Conservation (phyloP, 306 rosid species). For the Carpinus fangiana region DNA sequence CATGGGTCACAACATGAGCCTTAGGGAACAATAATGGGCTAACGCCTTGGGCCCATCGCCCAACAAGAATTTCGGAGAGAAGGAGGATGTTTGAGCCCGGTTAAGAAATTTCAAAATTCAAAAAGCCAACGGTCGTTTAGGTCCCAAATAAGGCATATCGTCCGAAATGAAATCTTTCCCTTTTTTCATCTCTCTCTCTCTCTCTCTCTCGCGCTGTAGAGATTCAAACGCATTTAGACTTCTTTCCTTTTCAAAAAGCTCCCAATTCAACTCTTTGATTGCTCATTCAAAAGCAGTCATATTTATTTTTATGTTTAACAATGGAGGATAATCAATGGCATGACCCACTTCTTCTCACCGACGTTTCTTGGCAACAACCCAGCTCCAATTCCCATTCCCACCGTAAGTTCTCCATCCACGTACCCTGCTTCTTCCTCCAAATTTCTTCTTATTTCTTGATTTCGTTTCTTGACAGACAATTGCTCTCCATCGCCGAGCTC, state of each 20-base stretch:
- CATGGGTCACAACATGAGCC: too few relatives aligned
- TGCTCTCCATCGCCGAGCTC: slow-evolving; percentile 35
- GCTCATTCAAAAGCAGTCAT: slow-evolving; percentile 29
- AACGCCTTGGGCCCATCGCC: too few relatives aligned
- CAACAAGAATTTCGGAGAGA: too few relatives aligned
- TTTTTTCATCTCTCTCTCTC: neutral
- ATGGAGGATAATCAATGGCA: slow-evolving; percentile 54
- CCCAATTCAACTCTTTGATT: slow-evolving; percentile 6
- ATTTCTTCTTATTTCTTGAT: slow-evolving; percentile 21
- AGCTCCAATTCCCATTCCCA: slow-evolving; percentile 22
- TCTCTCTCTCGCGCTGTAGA: neutral
- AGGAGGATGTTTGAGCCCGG: slow-evolving; percentile 34
- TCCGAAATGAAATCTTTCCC: neutral
- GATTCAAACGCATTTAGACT: slow-evolving; percentile 20
- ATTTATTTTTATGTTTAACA: slow-evolving; percentile 23
- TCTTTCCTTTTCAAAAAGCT: slow-evolving; percentile 24
- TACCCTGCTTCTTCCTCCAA: neutral
- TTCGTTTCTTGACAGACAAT: slow-evolving; percentile 32
- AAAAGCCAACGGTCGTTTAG: slow-evolving; percentile 52
- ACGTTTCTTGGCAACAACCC: slow-evolving; percentile 45
- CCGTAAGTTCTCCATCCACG: slow-evolving; percentile 33
- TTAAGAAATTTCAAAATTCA: slow-evolving; percentile 52
- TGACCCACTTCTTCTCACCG: slow-evolving; percentile 69
- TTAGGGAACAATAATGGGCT: too few relatives aligned
- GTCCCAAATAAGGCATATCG: slow-evolving; percentile 27